Conservation (phyloP, 176 grass and related monocot genomes). For the Oryza meridionalis region DNA sequence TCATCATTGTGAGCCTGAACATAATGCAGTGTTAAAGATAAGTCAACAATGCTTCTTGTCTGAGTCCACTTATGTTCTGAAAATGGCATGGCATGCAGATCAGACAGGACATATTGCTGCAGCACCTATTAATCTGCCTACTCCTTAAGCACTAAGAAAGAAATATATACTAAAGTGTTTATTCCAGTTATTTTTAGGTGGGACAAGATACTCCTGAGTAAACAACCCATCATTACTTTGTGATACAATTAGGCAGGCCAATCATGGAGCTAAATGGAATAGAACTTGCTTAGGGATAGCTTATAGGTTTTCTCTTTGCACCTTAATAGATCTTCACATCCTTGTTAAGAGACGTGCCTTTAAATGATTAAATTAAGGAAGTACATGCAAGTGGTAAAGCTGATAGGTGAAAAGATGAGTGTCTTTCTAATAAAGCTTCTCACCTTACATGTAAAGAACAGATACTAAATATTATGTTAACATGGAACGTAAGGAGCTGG, state of each 20-base stretch:
- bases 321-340: slow-evolving; percentile 39
- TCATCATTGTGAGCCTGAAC: slow-evolving; percentile 56
- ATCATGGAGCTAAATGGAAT: slow-evolving; percentile 40
- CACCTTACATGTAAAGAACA: slow-evolving; percentile 53
- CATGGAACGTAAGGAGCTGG: slow-evolving; percentile 42
- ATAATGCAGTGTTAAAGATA: slow-evolving; percentile 28
- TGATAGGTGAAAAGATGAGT: slow-evolving; percentile 42
- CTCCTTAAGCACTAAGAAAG: slow-evolving; percentile 64
- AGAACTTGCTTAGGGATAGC: slow-evolving; percentile 32
- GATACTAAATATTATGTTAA: slow-evolving; percentile 51
- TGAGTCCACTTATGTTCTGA: slow-evolving; percentile 34
- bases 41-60: slow-evolving; percentile 50
- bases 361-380: slow-evolving; percentile 40
- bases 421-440: slow-evolving; percentile 58
- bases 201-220: slow-evolving; percentile 48
- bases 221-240: slow-evolving; percentile 39
- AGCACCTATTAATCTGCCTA: slow-evolving; percentile 38
- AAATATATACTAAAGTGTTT: slow-evolving; percentile 48
- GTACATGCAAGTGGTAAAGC: slow-evolving; percentile 48
- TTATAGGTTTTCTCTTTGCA: slow-evolving; percentile 46
- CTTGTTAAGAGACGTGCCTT: slow-evolving; percentile 35
- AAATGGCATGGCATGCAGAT: slow-evolving; percentile 38
- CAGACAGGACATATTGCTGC: slow-evolving; percentile 46
- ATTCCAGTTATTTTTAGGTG: slow-evolving; percentile 35
- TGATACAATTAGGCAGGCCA: slow-evolving; percentile 31